These are phyloP conservation scores for Cytidiella melzeri DNA, from an alignment of 768 basidiomycete species.

Conservation along the genomic window DNA sequence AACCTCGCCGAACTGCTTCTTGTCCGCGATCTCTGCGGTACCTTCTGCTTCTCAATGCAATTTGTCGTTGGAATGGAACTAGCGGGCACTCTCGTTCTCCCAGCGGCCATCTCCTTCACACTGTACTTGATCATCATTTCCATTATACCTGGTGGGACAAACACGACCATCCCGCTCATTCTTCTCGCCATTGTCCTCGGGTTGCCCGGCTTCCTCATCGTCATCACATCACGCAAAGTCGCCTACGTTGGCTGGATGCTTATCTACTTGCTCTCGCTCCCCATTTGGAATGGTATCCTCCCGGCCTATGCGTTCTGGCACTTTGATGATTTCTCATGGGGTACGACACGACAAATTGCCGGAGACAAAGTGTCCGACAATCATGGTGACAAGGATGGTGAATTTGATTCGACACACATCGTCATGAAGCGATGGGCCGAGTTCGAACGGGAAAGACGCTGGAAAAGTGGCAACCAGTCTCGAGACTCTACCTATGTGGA, in stretches of 20 bases:
- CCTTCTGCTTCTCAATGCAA: constrained; percentile 99
- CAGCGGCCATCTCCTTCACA: constrained; percentile 97
- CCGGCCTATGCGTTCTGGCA: constrained; percentile 99
- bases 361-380: constrained; percentile 60
- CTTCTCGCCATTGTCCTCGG: constrained; percentile 92
- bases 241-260: constrained; percentile 98
- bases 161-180: constrained; percentile 85
- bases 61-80: constrained; percentile 99
- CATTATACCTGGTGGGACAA: constrained; percentile 72
- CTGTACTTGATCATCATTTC: constrained; percentile 87
- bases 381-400: constrained; percentile 93
- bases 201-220: constrained; percentile 91
- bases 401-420: constrained; percentile 94
- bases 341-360: constrained; percentile 80
- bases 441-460: constrained; percentile 92
- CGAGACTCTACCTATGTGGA: constrained; percentile 73
- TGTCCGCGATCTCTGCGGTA: constrained; percentile 97
- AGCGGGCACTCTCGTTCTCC: constrained; percentile 91
- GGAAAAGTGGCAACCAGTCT: constrained; percentile 83
- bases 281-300: constrained; percentile 95
- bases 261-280: constrained; percentile 85
- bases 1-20: constrained; percentile 93
- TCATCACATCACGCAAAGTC: constrained; percentile 91
- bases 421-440: constrained; percentile 99
- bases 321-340: constrained; percentile 98